Conservation (phyloP, 2,329 filamentous ascomycete species). For the Sporothrix variecibatus region DNA sequence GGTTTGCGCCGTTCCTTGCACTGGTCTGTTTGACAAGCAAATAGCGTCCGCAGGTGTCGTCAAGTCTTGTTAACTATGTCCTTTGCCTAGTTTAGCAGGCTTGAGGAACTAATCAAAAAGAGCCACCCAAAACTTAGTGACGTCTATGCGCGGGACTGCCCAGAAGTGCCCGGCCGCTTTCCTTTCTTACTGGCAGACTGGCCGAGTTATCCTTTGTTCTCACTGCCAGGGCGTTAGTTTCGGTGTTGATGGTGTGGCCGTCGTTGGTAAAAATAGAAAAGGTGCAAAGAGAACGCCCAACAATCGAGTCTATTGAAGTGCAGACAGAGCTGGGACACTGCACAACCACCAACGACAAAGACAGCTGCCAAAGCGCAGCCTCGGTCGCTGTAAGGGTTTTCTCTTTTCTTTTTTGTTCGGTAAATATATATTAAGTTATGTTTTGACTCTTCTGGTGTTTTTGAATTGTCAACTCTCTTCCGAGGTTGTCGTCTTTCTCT, state of each 20-base stretch:
- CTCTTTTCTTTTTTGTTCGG: not conserved
- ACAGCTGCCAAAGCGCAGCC: not conserved
- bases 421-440: not conserved
- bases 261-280: constrained; percentile 6
- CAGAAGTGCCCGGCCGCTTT: not conserved
- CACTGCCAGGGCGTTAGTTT: not conserved
- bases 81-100: not conserved
- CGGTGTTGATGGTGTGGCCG: not conserved
- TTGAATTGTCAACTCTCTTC: not conserved
- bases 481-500: not conserved
- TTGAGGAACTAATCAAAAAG: too few species aligned
- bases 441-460: not conserved
- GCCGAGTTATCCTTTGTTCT: not conserved
- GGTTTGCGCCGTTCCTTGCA: not conserved
- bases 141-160: constrained; percentile 6
- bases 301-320: not conserved
- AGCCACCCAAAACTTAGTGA: not conserved
- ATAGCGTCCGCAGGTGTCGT: not conserved
- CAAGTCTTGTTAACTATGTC: not conserved
- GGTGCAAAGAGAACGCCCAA: not conserved
- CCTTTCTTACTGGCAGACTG: not conserved
- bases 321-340: not conserved
- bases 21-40: not conserved
- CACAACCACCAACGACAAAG: not conserved
- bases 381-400: not conserved